Conservation (phyloP, 129 eudicot species). For the Oenanthe sinensis region DNA sequence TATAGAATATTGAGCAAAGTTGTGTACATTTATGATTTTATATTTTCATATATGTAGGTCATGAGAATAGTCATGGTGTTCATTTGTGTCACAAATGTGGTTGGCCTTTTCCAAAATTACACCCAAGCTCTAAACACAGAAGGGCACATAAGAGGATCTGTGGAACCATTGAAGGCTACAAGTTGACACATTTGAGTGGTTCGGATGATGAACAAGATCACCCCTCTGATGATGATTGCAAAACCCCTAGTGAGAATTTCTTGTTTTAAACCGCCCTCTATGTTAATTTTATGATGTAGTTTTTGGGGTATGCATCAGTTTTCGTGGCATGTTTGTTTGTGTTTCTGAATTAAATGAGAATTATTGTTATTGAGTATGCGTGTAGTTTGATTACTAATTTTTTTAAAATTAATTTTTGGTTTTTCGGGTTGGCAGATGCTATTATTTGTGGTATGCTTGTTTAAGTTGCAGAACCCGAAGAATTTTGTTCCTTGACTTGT, state of each 20-base stretch:
- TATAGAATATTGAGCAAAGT: neutral
- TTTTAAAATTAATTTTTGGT: no score
- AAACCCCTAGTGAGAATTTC: constrained; percentile 51
- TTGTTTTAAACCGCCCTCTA: neutral
- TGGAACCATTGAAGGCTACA: constrained; percentile 70
- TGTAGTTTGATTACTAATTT: neutral
- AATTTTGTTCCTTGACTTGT: neutral
- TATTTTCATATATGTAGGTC: constrained; percentile 25
- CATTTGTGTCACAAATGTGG: constrained; percentile 71
- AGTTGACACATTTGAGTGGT: constrained; percentile 20
- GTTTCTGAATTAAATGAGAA: neutral
- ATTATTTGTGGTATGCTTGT: no score
- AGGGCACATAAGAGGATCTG: constrained; percentile 88
- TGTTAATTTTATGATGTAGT: neutral
- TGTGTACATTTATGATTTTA: neutral
- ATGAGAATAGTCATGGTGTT: constrained; percentile 38
- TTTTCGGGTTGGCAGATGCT: no score
- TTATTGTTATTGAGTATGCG: no score
- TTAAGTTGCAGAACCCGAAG: neutral
- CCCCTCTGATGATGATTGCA: constrained; percentile 35
- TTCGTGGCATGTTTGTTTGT: neutral
- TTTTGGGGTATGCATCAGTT: no score
- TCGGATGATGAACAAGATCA: constrained; percentile 42
- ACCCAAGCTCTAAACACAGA: constrained; percentile 79
- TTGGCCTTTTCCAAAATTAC: constrained; percentile 76